phyloP scores from a whole-genome alignment of 768 basidiomycete genomes.

The Tricholoma flavovirens region DNA sequence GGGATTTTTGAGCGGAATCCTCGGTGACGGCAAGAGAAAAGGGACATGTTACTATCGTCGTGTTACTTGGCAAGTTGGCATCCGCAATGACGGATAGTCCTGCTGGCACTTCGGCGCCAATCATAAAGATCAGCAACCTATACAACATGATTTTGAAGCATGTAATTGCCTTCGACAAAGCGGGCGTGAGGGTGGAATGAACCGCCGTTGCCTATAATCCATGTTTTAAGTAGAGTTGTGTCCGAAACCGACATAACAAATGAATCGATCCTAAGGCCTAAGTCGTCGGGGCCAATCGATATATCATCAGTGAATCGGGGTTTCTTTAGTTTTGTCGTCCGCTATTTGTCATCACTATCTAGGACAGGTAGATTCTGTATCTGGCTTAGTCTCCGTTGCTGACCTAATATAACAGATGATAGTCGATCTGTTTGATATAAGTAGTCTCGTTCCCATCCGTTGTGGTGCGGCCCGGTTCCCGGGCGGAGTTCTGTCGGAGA shows the following conservation, averaged over 20 bases:
- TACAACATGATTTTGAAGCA: neutral
- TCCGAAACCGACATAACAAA: neutral
- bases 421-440: no score
- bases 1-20: slow-evolving; percentile 36
- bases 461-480: no score
- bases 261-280: no score
- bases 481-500: no score
- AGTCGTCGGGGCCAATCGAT: no score
- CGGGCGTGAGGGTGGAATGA: slow-evolving; percentile 41
- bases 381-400: no score
- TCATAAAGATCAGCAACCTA: neutral
- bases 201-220: slow-evolving; percentile 47
- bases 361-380: no score
- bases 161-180: slow-evolving; percentile 40
- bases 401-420: no score
- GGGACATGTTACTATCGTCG: slow-evolving; percentile 60
- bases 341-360: no score
- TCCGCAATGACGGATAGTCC: slow-evolving; percentile 50
- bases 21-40: slow-evolving; percentile 60
- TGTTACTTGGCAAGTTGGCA: slow-evolving; percentile 41
- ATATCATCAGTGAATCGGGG: no score
- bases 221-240: slow-evolving; percentile 33
- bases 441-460: no score
- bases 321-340: no score
- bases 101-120: slow-evolving; percentile 26